A percentile compares a stretch with the other conserved stretches of the same genome.
phyloP scores from a whole-genome alignment of 768 basidiomycete species.

The Wakefieldia striispora region DNA sequence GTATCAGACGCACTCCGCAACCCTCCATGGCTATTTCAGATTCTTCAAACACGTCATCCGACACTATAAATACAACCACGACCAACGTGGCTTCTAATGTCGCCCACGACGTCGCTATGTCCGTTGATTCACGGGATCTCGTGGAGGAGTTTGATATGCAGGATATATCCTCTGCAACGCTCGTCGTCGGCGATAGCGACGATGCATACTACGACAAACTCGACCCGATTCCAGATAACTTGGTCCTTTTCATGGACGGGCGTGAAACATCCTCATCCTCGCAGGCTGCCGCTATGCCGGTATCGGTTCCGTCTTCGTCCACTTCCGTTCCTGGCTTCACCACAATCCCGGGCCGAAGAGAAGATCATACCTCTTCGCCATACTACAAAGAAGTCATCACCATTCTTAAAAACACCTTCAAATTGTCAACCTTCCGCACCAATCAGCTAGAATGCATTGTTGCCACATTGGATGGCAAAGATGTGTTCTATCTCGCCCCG shows the following conservation, averaged over 20 bases:
- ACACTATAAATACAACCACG: not conserved
- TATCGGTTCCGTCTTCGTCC: constrained; percentile 10
- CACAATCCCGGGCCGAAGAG: constrained; percentile 2
- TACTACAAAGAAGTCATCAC: constrained; percentile 32
- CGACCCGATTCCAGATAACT: constrained; percentile 31
- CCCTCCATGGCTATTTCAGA: constrained; percentile 17
- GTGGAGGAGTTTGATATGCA: constrained; percentile 22
- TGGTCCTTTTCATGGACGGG: constrained; percentile 13
- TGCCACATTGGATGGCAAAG: constrained; percentile 73
- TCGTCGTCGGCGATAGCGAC: constrained; percentile 38
- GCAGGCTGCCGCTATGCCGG: constrained; percentile 4
- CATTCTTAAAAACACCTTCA: constrained; percentile 47
- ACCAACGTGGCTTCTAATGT: not conserved
- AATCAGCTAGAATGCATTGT: constrained; percentile 89
- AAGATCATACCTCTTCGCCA: constrained; percentile 33
- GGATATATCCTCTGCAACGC: constrained; percentile 14
- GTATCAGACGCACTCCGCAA: constrained; percentile 9
- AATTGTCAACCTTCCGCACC: constrained; percentile 62
- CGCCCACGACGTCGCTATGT: constrained; percentile 2
- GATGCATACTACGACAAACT: constrained; percentile 48
- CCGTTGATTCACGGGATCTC: constrained; percentile 6
- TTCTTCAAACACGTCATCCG: constrained; percentile 13
- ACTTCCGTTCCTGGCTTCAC: not conserved
- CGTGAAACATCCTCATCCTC: constrained; percentile 8
- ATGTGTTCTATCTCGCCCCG: constrained; percentile 95